A percentile compares a stretch with the other conserved stretches of the same genome.
Conservation (phyloP, 495 filamentous ascomycete species). For the Trichoderma orchidacearum region DNA sequence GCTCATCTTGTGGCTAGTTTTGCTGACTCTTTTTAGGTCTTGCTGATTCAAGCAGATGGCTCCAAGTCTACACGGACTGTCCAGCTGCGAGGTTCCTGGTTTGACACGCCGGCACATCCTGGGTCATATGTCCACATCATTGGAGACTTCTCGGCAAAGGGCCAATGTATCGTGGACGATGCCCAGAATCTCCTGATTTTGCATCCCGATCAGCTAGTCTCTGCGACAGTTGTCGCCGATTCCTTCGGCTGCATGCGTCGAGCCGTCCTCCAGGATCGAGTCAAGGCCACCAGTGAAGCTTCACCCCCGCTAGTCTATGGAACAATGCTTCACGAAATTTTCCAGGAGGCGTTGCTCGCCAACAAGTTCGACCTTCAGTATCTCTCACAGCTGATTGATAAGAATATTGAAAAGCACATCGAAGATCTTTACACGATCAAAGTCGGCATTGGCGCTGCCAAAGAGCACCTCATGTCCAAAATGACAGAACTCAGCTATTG, state of each 20-base stretch:
- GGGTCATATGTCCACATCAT: constrained; percentile 75
- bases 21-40: constrained; percentile 37
- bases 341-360: constrained; percentile 74
- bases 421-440: constrained; percentile 79
- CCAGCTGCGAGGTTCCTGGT: constrained; percentile 72
- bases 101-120: constrained; percentile 56
- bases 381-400: constrained; percentile 47
- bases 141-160: constrained; percentile 54
- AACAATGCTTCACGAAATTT: constrained; percentile 83
- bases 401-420: constrained; percentile 53
- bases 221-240: constrained; percentile 84
- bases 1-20: not conserved
- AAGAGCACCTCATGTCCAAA: constrained; percentile 65
- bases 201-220: constrained; percentile 91
- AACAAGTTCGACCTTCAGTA: constrained; percentile 68
- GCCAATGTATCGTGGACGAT: constrained; percentile 64
- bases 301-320: constrained; percentile 75
- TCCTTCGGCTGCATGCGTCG: constrained; percentile 80
- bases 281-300: constrained; percentile 72
- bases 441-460: constrained; percentile 54
- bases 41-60: constrained; percentile 63
- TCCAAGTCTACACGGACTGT: constrained; percentile 51
- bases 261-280: constrained; percentile 83
- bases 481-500: constrained; percentile 65
- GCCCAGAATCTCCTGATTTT: constrained; percentile 74